Base-by-base conservation (phyloP, 768 basidiomycete species). In the Hortiboletus flavorubellus region DNA sequence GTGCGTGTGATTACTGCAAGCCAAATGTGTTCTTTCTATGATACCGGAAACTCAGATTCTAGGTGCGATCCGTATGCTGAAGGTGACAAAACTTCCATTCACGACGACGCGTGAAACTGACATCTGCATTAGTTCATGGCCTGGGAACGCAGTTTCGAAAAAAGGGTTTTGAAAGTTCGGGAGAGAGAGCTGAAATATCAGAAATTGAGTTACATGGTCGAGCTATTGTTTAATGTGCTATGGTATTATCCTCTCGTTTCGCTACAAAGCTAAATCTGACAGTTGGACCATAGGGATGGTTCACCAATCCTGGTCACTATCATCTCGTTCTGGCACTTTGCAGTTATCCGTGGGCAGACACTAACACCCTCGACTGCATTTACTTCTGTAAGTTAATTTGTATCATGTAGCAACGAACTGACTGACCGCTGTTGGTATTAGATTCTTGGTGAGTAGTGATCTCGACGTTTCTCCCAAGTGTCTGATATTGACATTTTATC, bases 131-230 rank as follows among this genome's bases (percentile, higher is more conserved):
- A 88, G 85, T 97, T 95, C 72, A 95, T 96, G 92, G 93, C 92
- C 15, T 87, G 85, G 93, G 93, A 97, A 69, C 84, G 93, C 26
- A 91, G 84, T 66, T 95, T 95, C 62, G 93, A 96, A 71, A 76
- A 78, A 23, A 79, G 78, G 10, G 85, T 94, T 1, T 68, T 88
- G 50, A 83, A 80, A 49, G 76, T 96, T 55, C 82, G 93, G 26
- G 84, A 84, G 41, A 86, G 84, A 60, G 93, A 97, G 69, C 76
- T 97, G 23, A 85, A 84, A 62, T 93, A 84, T 69, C 93, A 94
- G 65, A 85, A 82, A 61, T 70, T 91, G 46, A 97, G 92, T 71
- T 98, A 94, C 70, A 82, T 80, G 41, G 89, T 96, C 49, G 94
- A 96, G 75, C 84, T 86, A 45, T 39, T 79, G 9, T 82, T 81